phyloP scores from a whole-genome alignment of 805 yeast genomes.

The Pichia nakasei region DNA sequence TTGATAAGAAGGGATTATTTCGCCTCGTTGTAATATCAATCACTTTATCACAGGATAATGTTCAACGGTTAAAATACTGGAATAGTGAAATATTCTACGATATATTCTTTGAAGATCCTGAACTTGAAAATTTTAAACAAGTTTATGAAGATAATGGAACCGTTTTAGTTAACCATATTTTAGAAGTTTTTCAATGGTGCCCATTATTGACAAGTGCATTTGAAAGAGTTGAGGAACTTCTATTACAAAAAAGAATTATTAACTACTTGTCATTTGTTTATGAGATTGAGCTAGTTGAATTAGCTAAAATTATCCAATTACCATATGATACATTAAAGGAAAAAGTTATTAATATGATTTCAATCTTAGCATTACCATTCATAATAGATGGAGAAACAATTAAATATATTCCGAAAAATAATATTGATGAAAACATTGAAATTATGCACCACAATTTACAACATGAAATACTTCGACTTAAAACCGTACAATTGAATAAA shows the following conservation, averaged over 20 bases:
- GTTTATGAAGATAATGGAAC: not conserved
- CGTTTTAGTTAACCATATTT: no score
- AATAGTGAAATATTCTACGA: not conserved
- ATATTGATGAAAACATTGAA: not conserved
- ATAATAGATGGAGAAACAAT: not conserved
- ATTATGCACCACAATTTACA: not conserved
- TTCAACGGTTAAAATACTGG: slow-evolving; percentile 9
- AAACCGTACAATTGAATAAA: not conserved
- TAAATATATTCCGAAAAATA: not conserved
- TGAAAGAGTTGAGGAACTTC: not conserved
- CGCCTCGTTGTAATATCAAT: not conserved
- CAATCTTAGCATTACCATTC: not conserved
- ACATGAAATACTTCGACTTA: not conserved
- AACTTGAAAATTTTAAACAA: not conserved
- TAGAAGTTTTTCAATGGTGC: not conserved
- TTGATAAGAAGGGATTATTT: not conserved
- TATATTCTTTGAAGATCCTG: slow-evolving; percentile 8
- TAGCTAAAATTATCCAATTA: not conserved
- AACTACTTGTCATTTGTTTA: not conserved
- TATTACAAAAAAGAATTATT: not conserved
- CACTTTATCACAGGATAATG: not conserved
- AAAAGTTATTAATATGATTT: not conserved
- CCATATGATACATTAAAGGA: not conserved
- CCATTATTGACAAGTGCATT: not conserved
- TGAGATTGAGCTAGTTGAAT: not conserved